Evolutionary conservation across 495 filamentous ascomycete genomes (phyloP), one percentile per base, ranked within the genome.

Genomic region (Aspergillus egyptiacus): DNA sequence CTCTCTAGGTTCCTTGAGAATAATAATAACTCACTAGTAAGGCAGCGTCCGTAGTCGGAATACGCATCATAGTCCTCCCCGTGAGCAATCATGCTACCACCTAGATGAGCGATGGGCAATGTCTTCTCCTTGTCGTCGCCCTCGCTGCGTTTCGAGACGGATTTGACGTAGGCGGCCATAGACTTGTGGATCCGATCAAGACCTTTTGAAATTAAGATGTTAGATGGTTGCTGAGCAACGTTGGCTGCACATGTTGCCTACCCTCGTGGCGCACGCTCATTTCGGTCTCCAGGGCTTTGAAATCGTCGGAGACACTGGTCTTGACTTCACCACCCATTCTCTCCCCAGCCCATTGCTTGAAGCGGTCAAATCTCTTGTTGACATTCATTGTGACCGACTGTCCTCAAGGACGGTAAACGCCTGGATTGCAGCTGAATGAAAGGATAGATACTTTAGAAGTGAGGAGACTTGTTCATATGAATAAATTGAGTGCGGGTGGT

Each of bases 271-370:
- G 79, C 54, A 96, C 75, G 35, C 77, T 77, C 94, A 98, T 97
- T 68, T 98, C 94, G 36, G 81, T 78, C 66, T 98, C 91, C 61
- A 96, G 70, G 46, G 82, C 79, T 71, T 90, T 96, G 79, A 98
- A 97, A 54, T 97, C 86, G 42, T 98, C 90, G 0, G 89, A 86
- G 42, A 88, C 81, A 61, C 73, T 83, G 10, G 91, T 96, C 71
- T 91, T 95, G 61, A 80, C 79, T 68, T 97, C 93, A 39, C 82
- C 82, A 57, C 93, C 93, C 89, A 98, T 96, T 70, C 89, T 84
- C 73, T 98, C 93, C 46, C 89, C 88, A 9, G 89, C 89, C 91
- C 91, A 98, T 85, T 98, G 93, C 76, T 93, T 95, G 73, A 96
- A 83, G 51, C 94, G 85, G 68, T 89, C 93, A 62, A 97, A 80